Evolutionary conservation across 257 asterid genomes (phyloP).

Genomic region (Lantana camara): DNA sequence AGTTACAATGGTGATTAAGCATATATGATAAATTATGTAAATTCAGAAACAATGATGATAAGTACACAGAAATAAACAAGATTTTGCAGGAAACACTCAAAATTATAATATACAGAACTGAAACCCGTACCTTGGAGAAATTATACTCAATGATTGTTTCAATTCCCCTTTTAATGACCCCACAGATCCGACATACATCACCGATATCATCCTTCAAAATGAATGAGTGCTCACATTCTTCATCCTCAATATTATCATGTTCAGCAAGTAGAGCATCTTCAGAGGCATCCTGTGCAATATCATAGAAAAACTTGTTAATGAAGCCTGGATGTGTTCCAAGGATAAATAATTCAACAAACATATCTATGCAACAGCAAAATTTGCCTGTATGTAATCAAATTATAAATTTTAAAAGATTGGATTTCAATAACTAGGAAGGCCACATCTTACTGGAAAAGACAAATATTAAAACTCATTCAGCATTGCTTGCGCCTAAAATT

Average conservation of each 20-base stretch:
- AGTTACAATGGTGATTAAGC: not conserved
- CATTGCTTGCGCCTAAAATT: too few relatives aligned
- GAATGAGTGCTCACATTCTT: slow-evolving; percentile 86
- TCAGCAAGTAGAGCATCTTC: slow-evolving; percentile 46
- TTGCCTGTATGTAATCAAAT: not conserved
- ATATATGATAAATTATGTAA: not conserved
- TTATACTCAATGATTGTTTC: slow-evolving; percentile 87
- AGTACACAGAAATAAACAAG: slow-evolving; percentile 20
- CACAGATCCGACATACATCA: slow-evolving; percentile 93
- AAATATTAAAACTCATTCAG: too few relatives aligned
- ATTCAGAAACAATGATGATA: slow-evolving; percentile 11
- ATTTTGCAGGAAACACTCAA: slow-evolving; percentile 21
- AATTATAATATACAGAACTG: slow-evolving; percentile 23
- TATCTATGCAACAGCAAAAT: not conserved
- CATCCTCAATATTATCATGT: slow-evolving; percentile 49
- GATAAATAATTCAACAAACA: slow-evolving; percentile 15
- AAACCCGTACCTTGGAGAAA: slow-evolving; percentile 70
- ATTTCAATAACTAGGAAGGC: not conserved
- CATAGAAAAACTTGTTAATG: slow-evolving; percentile 27
- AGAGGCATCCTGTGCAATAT: slow-evolving; percentile 54
- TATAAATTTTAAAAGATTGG: not conserved
- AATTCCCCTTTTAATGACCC: slow-evolving; percentile 82
- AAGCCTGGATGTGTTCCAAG: slow-evolving; percentile 13
- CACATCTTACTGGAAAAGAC: not conserved
- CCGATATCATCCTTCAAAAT: slow-evolving; percentile 93